Evolutionary conservation across 768 basidiomycete genomes (phyloP).

Genomic region (Collybia sp.): DNA sequence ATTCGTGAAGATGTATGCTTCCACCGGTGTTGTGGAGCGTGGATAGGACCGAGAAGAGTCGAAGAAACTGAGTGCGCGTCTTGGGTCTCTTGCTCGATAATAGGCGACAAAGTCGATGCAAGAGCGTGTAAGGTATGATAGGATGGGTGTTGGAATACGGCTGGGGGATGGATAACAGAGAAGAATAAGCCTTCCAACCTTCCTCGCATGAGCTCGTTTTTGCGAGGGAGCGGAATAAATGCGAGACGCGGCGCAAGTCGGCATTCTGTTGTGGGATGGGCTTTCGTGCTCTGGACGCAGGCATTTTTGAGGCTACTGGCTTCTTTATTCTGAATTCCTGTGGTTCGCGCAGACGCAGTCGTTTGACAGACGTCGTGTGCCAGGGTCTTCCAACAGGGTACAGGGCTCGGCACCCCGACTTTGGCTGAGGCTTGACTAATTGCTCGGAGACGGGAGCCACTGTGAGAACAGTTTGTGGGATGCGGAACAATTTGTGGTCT

Average conservation of each 20-base stretch:
- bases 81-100: constrained; percentile 51
- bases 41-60: constrained; percentile 63
- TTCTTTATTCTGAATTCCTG: too few relatives aligned
- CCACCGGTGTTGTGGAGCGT: constrained; percentile 54
- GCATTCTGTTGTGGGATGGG: neutral
- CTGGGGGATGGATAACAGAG: constrained; percentile 22
- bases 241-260: constrained; percentile 4
- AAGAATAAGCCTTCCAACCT: constrained; percentile 38
- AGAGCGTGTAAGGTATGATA: constrained; percentile 35
- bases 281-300: too few relatives aligned
- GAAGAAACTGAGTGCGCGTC: constrained; percentile 56
- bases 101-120: constrained; percentile 59
- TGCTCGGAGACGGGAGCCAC: too few relatives aligned
- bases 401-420: neutral
- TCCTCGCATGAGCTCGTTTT: constrained; percentile 16
- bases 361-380: constrained; percentile 10
- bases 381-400: constrained; percentile 23
- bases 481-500: too few relatives aligned
- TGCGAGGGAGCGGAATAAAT: constrained; percentile 14
- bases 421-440: too few relatives aligned
- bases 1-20: constrained; percentile 56
- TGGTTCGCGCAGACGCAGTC: neutral
- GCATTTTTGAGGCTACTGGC: too few relatives aligned
- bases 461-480: too few relatives aligned
- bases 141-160: constrained; percentile 12